phyloP scores from a whole-genome alignment of 177 flowering plant genomes.

The Tripterygium wilfordii region DNA sequence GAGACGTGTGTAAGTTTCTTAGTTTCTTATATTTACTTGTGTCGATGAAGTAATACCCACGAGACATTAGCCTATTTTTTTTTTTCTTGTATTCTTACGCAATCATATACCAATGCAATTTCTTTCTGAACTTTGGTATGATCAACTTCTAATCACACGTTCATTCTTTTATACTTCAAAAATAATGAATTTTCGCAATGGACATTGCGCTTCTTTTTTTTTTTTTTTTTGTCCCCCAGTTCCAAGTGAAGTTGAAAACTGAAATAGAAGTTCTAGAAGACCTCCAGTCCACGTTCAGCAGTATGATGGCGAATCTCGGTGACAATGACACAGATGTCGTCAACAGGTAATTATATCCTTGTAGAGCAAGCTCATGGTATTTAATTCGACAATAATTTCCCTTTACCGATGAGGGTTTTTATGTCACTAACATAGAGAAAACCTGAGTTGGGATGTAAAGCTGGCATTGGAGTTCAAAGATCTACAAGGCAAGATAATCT shows the following conservation, averaged over 20 bases:
- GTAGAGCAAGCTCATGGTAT: neutral
- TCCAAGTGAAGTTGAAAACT: slow-evolving; percentile 33
- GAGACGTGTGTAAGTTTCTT: slow-evolving; percentile 27
- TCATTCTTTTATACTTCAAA: too few relatives aligned
- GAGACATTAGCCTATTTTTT: too few relatives aligned
- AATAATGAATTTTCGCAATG: too few relatives aligned
- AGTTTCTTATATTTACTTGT: too few relatives aligned
- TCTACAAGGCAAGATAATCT: slow-evolving; percentile 52
- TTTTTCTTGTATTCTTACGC: too few relatives aligned
- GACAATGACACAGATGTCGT: slow-evolving; percentile 34
- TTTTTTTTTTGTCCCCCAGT: too few relatives aligned
- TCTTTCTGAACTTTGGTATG: too few relatives aligned
- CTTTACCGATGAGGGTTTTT: neutral
- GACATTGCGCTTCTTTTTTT: too few relatives aligned
- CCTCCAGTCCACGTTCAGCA: slow-evolving; percentile 45
- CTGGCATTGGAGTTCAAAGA: slow-evolving; percentile 60
- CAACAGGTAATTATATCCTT: slow-evolving; percentile 33
- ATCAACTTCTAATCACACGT: too few relatives aligned
- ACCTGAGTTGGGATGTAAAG: slow-evolving; percentile 58
- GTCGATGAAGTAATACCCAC: too few relatives aligned
- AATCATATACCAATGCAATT: too few relatives aligned
- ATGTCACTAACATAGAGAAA: slow-evolving; percentile 26
- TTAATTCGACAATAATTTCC: too few relatives aligned
- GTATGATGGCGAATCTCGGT: slow-evolving; percentile 52
- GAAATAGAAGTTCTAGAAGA: slow-evolving; percentile 53